A percentile compares a stretch with the other conserved stretches of the same genome.
phyloP scores from a whole-genome alignment of 2,329 filamentous ascomycete genomes.

The Beauveria sp. region DNA sequence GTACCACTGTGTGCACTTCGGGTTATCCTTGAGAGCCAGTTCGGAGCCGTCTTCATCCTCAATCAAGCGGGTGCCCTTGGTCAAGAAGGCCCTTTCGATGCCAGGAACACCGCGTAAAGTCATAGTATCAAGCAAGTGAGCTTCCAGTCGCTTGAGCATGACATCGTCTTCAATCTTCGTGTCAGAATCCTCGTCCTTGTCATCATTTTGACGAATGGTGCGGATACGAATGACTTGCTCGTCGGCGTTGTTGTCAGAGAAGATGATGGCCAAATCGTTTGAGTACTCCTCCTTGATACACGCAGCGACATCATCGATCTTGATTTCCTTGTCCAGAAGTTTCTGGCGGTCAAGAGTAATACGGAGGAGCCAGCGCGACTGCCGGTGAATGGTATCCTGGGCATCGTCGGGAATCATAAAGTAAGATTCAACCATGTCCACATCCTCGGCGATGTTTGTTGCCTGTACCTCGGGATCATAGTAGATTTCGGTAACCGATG shows the following conservation, averaged over 20 bases:
- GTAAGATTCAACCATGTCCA: constrained; percentile 94
- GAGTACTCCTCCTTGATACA: constrained; percentile 86
- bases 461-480: constrained; percentile 86
- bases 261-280: constrained; percentile 81
- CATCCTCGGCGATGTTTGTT: constrained; percentile 80
- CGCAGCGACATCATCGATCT: constrained; percentile 81
- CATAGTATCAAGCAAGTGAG: constrained; percentile 83
- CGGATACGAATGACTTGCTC: constrained; percentile 91
- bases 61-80: constrained; percentile 66
- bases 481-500: constrained; percentile 89
- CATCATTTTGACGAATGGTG: constrained; percentile 61
- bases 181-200: constrained; percentile 61
- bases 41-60: constrained; percentile 63
- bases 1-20: constrained; percentile 83
- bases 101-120: constrained; percentile 85
- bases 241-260: constrained; percentile 96
- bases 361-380: constrained; percentile 93
- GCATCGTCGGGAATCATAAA: constrained; percentile 85
- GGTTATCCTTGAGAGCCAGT: constrained; percentile 64
- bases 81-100: constrained; percentile 88
- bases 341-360: constrained; percentile 90
- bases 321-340: constrained; percentile 88
- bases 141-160: constrained; percentile 86
- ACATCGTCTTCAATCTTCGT: constrained; percentile 72
- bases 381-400: constrained; percentile 54